Evolutionary conservation across 192 early-diverging fungal species (phyloP).

Genomic region (Lunasporangiospora selenospora): DNA sequence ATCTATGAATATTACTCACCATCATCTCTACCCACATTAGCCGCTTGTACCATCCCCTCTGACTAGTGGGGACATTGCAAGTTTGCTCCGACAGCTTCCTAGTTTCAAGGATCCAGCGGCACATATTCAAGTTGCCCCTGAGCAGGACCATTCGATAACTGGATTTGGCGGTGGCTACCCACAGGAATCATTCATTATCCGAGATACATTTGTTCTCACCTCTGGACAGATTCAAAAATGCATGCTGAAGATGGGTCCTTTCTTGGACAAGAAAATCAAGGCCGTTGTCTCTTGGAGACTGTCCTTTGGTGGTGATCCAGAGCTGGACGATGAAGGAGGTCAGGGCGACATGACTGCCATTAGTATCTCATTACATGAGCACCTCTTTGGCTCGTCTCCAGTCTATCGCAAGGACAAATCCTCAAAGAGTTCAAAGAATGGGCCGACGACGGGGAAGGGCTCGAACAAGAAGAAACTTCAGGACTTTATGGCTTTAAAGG

Average conservation of each 20-base stretch:
- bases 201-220: conserved; percentile 29
- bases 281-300: conserved; percentile 33
- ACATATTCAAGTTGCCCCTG: conserved; percentile 13
- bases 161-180: conserved; percentile 20
- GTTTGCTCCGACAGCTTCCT: conserved; percentile 33
- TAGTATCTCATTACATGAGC: too few relatives aligned
- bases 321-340: conserved; percentile 6
- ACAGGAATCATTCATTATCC: conserved; percentile 19
- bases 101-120: conserved; percentile 16
- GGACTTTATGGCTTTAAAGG: conserved; percentile 41
- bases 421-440: background rate
- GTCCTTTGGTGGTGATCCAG: conserved; percentile 14
- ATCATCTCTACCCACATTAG: too few relatives aligned
- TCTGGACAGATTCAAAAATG: conserved; percentile 41
- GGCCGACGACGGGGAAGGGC: background rate
- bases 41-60: conserved; percentile 26
- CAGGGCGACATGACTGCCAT: background rate
- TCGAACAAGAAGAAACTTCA: conserved; percentile 18
- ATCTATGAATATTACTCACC: too few relatives aligned
- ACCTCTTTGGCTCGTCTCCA: too few relatives aligned
- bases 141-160: conserved; percentile 38
- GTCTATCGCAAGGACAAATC: background rate
- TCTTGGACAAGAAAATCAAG: conserved; percentile 24
- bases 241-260: conserved; percentile 34
- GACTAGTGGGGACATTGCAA: conserved; percentile 25